These are phyloP conservation scores for Pyrenochaeta sp. DNA, from an alignment of 2,329 filamentous ascomycete genomes.

Conservation along the genomic window DNA sequence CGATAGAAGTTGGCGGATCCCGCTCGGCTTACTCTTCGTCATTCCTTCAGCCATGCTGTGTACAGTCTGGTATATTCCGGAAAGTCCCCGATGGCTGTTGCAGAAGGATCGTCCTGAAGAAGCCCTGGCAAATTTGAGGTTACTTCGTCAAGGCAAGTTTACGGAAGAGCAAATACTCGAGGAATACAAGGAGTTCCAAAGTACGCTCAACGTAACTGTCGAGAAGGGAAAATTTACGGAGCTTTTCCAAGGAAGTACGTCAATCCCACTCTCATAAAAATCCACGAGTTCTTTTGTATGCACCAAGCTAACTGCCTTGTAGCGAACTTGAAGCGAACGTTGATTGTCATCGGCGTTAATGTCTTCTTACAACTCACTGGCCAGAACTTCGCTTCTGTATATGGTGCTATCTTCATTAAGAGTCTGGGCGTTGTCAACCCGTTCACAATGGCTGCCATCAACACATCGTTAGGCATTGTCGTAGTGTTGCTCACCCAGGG, in stretches of 20 bases:
- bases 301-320: constrained; percentile 1
- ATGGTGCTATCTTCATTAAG: constrained; percentile 26
- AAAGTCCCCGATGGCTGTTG: constrained; percentile 24
- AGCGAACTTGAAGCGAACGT: constrained; percentile 12
- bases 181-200: constrained; percentile 13
- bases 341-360: constrained; percentile 10
- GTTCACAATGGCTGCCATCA: constrained; percentile 14
- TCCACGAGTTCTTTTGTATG: neutral
- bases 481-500: constrained; percentile 4
- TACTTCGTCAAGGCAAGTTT: constrained; percentile 9
- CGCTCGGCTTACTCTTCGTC: constrained; percentile 9
- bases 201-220: constrained; percentile 5
- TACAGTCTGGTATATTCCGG: constrained; percentile 37
- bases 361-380: constrained; percentile 23
- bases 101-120: constrained; percentile 48
- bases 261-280: neutral
- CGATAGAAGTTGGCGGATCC: constrained; percentile 9
- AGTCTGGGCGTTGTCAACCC: constrained; percentile 14
- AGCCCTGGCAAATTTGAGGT: constrained; percentile 32
- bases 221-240: constrained; percentile 19
- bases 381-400: constrained; percentile 18
- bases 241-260: constrained; percentile 5
- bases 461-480: constrained; percentile 5
- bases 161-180: constrained; percentile 8
- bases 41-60: constrained; percentile 7